These are phyloP conservation scores for Colletotrichum horii DNA, from an alignment of 2,329 filamentous ascomycete species.

Conservation along the genomic window DNA sequence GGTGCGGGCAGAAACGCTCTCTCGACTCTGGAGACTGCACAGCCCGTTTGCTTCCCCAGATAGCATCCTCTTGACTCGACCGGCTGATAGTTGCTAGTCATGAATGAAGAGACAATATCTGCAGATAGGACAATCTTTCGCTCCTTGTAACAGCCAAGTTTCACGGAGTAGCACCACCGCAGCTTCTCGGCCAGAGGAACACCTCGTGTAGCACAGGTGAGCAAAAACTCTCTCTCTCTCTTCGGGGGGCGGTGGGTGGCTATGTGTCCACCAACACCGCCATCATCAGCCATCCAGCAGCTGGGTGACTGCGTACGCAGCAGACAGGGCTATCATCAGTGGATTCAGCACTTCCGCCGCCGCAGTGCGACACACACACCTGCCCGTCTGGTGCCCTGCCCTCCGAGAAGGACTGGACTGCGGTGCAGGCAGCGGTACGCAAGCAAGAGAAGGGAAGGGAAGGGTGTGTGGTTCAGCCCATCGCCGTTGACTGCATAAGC, in stretches of 20 bases:
- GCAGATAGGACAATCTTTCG: background rate
- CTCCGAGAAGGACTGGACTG: background rate
- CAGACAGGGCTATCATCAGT: background rate
- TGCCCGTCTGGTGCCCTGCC: conserved; percentile 1
- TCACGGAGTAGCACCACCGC: conserved; percentile 4
- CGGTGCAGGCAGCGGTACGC: too few relatives aligned
- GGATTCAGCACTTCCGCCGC: background rate
- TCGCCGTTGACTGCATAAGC: background rate
- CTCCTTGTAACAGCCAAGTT: conserved; percentile 1
- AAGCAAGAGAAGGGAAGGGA: too few relatives aligned
- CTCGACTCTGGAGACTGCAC: background rate
- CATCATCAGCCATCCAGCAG: background rate
- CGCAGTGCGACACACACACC: background rate
- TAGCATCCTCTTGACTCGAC: conserved; percentile 4
- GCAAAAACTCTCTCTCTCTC: background rate
- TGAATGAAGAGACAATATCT: background rate
- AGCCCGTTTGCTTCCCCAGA: background rate
- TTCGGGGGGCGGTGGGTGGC: background rate
- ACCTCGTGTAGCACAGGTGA: background rate
- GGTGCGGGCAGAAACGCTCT: background rate
- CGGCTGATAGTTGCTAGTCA: background rate
- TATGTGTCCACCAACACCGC: background rate
- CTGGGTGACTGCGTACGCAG: background rate
- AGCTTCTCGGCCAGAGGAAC: background rate
- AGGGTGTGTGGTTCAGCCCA: conserved; percentile 1